Evolutionary conservation across 768 basidiomycete species (phyloP), one percentile per base, ranked within the genome.

Genomic region (Agrocybe praecox): DNA sequence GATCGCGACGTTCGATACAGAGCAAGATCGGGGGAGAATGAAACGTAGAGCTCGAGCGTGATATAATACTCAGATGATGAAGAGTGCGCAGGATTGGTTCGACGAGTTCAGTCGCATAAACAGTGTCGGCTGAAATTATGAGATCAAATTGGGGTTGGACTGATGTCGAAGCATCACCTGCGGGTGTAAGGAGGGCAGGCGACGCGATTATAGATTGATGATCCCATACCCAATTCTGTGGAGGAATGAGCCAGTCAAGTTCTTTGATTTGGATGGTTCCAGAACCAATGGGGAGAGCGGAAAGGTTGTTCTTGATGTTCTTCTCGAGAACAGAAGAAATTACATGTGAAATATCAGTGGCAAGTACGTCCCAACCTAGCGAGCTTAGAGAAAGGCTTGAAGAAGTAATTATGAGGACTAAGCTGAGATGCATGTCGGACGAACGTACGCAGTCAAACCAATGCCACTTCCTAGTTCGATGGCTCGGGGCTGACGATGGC

Each of bases 391-490:
- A 81, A 45, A 95, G 83, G 45, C 88, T 86, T 58, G 58, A 57
- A 46, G 52, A 51, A 21, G 49, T 17, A 33, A n/a, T n/a, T 42
- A 50, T 49, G 34, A 53, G 46, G 42, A 53, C 47, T 56, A 60
- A 58, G 18, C 56, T 53, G 33, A 46, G 23, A 57, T 18, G 43
- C 24, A 49, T 46, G 23, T 32, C 23, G 47, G 51, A 52, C 76
- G 52, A 34, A 64, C 88, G 71, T 71, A 90, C 84, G 90, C 82
- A 61, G 87, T 85, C 53, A 92, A 81, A 44, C 92, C 94, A 32
- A 90, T 85, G 19, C 94, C 94, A 64, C 88, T 86, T 53, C 94
- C 94, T 18, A 96, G 74, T 68, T 96, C 94, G 55, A 94, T 73
- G 8, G 82, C 87, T 52, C 76, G 75, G 24, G 69, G 69, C 26